Evolutionary conservation across 2,329 filamentous ascomycete genomes (phyloP).

Genomic region (Penicillium sp.): DNA sequence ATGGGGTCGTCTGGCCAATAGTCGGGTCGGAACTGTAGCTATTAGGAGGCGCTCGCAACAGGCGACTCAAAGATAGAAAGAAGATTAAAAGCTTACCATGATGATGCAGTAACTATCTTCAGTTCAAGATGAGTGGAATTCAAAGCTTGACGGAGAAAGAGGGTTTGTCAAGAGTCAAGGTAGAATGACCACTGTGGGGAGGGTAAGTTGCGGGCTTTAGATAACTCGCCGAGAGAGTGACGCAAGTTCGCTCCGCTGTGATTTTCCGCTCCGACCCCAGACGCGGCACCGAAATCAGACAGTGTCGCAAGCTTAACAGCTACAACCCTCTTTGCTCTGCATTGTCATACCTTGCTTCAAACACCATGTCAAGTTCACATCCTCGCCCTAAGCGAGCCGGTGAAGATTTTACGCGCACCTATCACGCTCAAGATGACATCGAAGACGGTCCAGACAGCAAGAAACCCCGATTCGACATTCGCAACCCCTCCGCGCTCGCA

Average conservation of each 20-base stretch:
- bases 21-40: constrained; percentile 50
- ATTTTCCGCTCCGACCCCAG: constrained; percentile 51
- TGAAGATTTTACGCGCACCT: constrained; percentile 78
- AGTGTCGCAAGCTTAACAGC: constrained; percentile 16
- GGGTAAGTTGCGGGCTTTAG: constrained; percentile 17
- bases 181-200: constrained; percentile 1
- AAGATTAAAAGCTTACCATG: constrained; percentile 34
- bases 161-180: not conserved
- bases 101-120: constrained; percentile 1
- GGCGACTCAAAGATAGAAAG: not conserved
- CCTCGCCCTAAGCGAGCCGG: constrained; percentile 82
- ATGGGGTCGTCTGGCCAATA: constrained; percentile 61
- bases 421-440: constrained; percentile 64
- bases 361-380: constrained; percentile 64
- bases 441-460: constrained; percentile 61
- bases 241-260: constrained; percentile 45
- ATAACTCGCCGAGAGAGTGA: constrained; percentile 39
- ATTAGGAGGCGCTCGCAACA: constrained; percentile 23
- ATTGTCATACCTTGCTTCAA: not conserved
- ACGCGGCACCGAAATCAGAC: constrained; percentile 19
- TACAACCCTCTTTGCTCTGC: constrained; percentile 8
- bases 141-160: constrained; percentile 7
- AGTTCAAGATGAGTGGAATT: not conserved
- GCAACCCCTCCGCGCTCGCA: constrained; percentile 90
- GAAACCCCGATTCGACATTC: constrained; percentile 89